Evolutionary conservation across 345 rosid genomes (phyloP).

Genomic region (Hibiscus trionum): DNA sequence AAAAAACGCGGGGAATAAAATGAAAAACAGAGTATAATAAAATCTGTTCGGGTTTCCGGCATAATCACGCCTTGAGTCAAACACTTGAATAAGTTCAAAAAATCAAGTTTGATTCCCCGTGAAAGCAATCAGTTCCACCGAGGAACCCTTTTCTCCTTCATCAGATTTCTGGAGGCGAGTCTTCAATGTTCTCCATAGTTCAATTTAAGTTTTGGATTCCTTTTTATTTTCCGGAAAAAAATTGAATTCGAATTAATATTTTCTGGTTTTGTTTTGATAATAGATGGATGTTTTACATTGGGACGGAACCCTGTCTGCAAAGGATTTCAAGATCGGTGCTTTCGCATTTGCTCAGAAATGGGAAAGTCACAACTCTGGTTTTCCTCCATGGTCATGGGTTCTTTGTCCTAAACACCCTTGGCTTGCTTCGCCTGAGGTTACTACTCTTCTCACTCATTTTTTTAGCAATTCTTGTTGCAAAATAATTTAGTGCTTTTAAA

Average conservation of each 20-base stretch:
- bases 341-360: constrained; percentile 43
- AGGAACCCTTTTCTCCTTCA: neutral
- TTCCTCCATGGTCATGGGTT: constrained; percentile 63
- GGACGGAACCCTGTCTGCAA: constrained; percentile 54
- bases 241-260: neutral
- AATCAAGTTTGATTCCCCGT: neutral
- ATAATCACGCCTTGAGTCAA: neutral
- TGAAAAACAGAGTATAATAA: neutral
- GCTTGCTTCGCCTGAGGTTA: constrained; percentile 30
- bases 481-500: neutral
- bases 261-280: neutral
- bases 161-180: neutral
- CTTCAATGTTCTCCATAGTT: neutral
- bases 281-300: constrained; percentile 21
- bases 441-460: constrained; percentile 1
- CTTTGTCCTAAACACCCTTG: constrained; percentile 29
- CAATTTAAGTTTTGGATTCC: neutral
- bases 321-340: constrained; percentile 43
- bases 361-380: constrained; percentile 28
- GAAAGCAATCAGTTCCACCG: neutral
- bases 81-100: neutral
- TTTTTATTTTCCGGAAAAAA: neutral
- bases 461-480: neutral
- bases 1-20: neutral
- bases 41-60: neutral